A percentile compares a stretch with the other conserved stretches of the same genome.
Conservation (phyloP, 176 grass and related monocot species). For the Carex myosuroides region DNA sequence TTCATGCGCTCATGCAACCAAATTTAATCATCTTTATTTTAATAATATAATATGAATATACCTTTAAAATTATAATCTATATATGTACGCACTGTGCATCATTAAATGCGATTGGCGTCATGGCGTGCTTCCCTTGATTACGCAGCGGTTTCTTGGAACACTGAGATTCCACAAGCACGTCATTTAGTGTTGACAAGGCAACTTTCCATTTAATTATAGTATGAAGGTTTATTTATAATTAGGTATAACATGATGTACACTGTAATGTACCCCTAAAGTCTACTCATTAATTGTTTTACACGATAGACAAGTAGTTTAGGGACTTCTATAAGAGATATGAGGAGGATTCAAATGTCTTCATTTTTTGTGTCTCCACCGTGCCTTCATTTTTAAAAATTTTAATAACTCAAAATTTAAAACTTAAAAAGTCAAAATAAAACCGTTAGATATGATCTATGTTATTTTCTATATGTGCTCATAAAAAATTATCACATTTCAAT, state of each 20-base stretch:
- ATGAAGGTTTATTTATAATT: not conserved
- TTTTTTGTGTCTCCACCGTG: too few relatives aligned
- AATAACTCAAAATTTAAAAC: too few relatives aligned
- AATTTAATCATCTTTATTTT: conserved; percentile 7
- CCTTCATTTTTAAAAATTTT: too few relatives aligned
- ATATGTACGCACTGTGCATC: conserved; percentile 15
- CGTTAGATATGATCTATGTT: too few relatives aligned
- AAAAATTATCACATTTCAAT: too few relatives aligned
- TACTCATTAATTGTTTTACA: not conserved
- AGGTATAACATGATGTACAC: not conserved
- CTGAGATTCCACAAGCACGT: not conserved
- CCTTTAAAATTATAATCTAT: not conserved
- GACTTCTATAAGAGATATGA: too few relatives aligned
- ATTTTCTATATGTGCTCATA: too few relatives aligned
- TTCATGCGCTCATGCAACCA: conserved; percentile 10
- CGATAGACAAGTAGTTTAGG: not conserved
- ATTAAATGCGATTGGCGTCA: conserved; percentile 12
- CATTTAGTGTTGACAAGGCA: conserved; percentile 11
- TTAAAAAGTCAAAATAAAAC: too few relatives aligned
- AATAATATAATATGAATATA: conserved; percentile 1
- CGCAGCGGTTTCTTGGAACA: conserved; percentile 9
- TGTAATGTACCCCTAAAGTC: not conserved
- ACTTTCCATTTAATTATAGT: not conserved
- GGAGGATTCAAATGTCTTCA: too few relatives aligned
- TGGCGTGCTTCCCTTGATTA: conserved; percentile 1